Conservation (phyloP, 768 basidiomycete genomes). For the Termitomyces sp. region DNA sequence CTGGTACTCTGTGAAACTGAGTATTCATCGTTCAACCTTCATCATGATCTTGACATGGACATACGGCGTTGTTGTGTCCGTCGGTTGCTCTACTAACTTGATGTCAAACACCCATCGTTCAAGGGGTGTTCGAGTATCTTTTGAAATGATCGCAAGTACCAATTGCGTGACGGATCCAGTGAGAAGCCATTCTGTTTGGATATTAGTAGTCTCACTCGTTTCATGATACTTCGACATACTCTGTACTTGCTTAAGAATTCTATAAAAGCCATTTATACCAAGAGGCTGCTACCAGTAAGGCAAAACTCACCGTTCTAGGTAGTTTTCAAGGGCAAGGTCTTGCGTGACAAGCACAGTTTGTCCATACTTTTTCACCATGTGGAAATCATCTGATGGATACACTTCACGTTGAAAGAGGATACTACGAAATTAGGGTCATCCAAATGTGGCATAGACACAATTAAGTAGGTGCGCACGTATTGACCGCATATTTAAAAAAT, state of each 20-base stretch:
- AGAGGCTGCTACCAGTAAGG: neutral
- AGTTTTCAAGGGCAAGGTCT: conserved; percentile 88
- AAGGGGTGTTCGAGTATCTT: conserved; percentile 85
- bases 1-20: conserved; percentile 31
- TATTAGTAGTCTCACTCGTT: neutral
- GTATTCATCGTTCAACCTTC: neutral
- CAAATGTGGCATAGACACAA: neutral
- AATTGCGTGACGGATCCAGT: conserved; percentile 90
- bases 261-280: conserved; percentile 21
- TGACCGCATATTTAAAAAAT: conserved; percentile 99
- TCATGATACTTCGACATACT: conserved; percentile 43
- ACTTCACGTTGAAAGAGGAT: conserved; percentile 96
- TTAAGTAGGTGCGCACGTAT: conserved; percentile 58
- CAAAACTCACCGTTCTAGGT: conserved; percentile 65
- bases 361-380: conserved; percentile 99
- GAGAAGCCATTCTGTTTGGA: conserved; percentile 79
- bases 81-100: conserved; percentile 66
- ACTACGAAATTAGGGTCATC: conserved; percentile 29
- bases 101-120: conserved; percentile 99
- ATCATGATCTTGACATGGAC: conserved; percentile 18
- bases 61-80: conserved; percentile 45
- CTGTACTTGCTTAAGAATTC: conserved; percentile 88
- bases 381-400: conserved; percentile 97
- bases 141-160: conserved; percentile 92
- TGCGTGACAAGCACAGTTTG: conserved; percentile 93